Evolutionary conservation across 148 eudicot genomes (phyloP), one percentile per base, ranked within the genome.

Genomic region (Tetragonia tetragonoides): DNA sequence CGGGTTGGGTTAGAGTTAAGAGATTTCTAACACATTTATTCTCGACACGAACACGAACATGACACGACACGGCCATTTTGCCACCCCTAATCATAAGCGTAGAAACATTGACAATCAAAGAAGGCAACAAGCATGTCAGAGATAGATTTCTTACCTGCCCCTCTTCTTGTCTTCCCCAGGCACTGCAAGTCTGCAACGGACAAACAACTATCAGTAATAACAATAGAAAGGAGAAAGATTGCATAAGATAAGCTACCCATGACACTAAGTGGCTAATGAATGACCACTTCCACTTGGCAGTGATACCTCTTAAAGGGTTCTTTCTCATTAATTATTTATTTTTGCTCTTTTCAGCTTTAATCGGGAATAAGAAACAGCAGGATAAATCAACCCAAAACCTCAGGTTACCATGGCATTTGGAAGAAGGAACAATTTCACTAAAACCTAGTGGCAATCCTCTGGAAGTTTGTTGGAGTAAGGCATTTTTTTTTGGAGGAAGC

Each of bases 361-460:
- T 11, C 0, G 56, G 14, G 14, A 3, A 3, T 3, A 14, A 11
- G 47, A 3, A 24, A 23, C 39, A 38, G 51, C 46, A 28, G 21
- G 47, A 41, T 14, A 17, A 10, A 12, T 20, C 47, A 68, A 23
- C 21, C 18, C n/a, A 69, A 69, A 40, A 49, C 61, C 23, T 46
- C 17, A 78, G 34, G 34, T 28, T 91, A 95, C 99, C 97, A 84
- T 82, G 74, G 93, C 88, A 86, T 89, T 80, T 46, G 93, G 97
- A 75, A 90, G 85, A 79, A 95, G 92, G 89, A 95, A 95, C 70
- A 93, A 77, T 88, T 93, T 93, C 82, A 95, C 94, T 73, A 95
- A 97, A 87, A 90, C 86, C 87, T 95, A 95, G 67, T 93, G 99
- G 79, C 99, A 93, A 84, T 95, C 99, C 80, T 95, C 99, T 17